Percentiles rank a stretch among this genome's conserved stretches.
These are phyloP conservation scores for Nigrospora sphaerica DNA, from an alignment of 2,329 filamentous ascomycete species.

Conservation along the genomic window DNA sequence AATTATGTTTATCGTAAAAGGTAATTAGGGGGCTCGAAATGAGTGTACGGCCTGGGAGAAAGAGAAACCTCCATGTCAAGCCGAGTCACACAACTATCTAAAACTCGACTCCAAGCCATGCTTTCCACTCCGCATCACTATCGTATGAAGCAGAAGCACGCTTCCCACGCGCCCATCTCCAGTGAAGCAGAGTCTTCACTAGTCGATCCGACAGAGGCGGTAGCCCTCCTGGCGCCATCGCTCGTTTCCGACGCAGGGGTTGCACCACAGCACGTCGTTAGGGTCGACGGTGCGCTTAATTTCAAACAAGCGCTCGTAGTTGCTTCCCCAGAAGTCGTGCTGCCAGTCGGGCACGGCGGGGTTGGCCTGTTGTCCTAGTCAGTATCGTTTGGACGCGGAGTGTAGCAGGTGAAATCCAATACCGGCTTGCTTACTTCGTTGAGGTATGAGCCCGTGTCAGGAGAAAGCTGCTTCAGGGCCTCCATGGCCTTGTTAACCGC, in stretches of 20 bases:
- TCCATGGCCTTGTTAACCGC: conserved; percentile 20
- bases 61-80: no score
- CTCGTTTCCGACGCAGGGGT: conserved; percentile 39
- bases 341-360: conserved; percentile 29
- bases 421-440: conserved; percentile 30
- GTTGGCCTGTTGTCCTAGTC: conserved; percentile 7
- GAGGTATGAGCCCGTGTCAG: conserved; percentile 33
- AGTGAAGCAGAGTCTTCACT: no score
- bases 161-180: no score
- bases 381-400: no score
- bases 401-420: background rate
- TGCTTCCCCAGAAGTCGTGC: conserved; percentile 33
- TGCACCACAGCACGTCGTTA: conserved; percentile 38
- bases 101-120: no score
- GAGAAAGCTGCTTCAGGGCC: conserved; percentile 30
- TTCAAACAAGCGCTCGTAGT: conserved; percentile 33
- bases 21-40: no score
- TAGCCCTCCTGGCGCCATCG: conserved; percentile 24
- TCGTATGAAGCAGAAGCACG: no score
- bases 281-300: conserved; percentile 42
- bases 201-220: conserved; percentile 7
- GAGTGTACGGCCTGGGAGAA: no score
- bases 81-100: no score
- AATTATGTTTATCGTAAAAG: no score
- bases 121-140: no score